Base-by-base conservation (phyloP, 306 rosid species). In the Ziziphus jujuba region DNA sequence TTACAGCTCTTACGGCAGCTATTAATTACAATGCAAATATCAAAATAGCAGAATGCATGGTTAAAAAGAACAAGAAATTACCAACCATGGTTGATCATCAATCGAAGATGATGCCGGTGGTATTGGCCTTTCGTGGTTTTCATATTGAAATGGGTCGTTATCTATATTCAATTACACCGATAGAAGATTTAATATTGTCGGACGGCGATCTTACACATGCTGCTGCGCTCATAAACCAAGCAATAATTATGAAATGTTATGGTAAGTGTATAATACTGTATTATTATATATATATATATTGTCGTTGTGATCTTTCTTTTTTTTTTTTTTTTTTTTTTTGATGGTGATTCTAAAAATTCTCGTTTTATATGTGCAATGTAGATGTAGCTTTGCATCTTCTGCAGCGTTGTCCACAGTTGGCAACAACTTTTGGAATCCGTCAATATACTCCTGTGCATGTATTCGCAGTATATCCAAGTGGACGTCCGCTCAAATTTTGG, bases 71-170 rank as follows among this genome's bases (percentile, higher is more conserved):
- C 61, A 25, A 12, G 0, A 23, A 35, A 12, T 10, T 71, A 15
- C 24, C 14, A 2, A 6, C 21, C 22, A 45, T 47, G 1, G 2
- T 40, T 5, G 23, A 1, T 8, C 5, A 3, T 1, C 1, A n/a
- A n/a, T n/a, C n/a, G n/a, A n/a, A n/a, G 0, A 34, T 0, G 15
- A 0, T 12, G 0, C 74, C 74, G 11, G 19, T 45, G 4, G 2
- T 57, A 24, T 0, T 6, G 10, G 74, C 74, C 21, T 15, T 19
- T 12, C 0, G 7, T 3, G 48, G 57, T 16, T 48, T n/a, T n/a
- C n/a, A 47, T 6, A 19, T 35, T 33, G 66, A 59, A 28, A 17
- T 69, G 38, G 74, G 63, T 51, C 12, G 38, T 3, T 72, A 62
- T 20, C 70, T 72, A 5, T 62, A 19, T 55, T 13, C 12, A 0